phyloP scores from a whole-genome alignment of 371 early-diverging fungal genomes.

The Haplosporangium sp. region DNA sequence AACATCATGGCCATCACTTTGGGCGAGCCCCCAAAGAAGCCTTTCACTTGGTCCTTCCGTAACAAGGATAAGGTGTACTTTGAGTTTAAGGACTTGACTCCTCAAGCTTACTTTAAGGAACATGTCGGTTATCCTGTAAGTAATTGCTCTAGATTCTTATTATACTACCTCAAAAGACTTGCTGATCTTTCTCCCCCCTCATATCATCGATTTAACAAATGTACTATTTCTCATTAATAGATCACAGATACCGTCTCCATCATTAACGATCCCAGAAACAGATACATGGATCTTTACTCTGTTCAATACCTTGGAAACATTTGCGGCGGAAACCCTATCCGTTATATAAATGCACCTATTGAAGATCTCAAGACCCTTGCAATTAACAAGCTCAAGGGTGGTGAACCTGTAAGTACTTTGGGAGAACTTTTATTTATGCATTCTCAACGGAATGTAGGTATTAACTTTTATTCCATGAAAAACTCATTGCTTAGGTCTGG shows the following conservation, averaged over 20 bases:
- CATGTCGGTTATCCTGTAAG: constrained; percentile 73
- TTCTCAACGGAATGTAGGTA: no score
- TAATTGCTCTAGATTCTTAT: neutral
- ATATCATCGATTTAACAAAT: neutral
- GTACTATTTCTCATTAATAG: constrained; percentile 50
- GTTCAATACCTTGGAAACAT: constrained; percentile 84
- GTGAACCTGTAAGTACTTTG: constrained; percentile 62
- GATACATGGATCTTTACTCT: constrained; percentile 71
- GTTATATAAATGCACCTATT: constrained; percentile 75
- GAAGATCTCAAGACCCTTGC: constrained; percentile 73
- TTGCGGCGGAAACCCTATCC: constrained; percentile 72
- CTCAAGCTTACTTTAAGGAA: constrained; percentile 73
- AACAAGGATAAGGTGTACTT: constrained; percentile 79
- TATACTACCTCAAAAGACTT: neutral
- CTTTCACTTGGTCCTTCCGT: constrained; percentile 76
- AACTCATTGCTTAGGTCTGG: constrained; percentile 63
- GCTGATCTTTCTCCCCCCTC: neutral
- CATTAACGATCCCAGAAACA: constrained; percentile 85
- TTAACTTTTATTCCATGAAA: no score
- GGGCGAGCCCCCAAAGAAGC: constrained; percentile 79
- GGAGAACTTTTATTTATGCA: neutral
- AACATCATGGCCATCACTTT: constrained; percentile 77
- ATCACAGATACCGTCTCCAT: constrained; percentile 75
- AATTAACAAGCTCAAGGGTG: constrained; percentile 67
- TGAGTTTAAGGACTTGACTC: constrained; percentile 68